phyloP scores from a whole-genome alignment of 352 stramenopile genomes.

The Globisporangium nagaii region DNA sequence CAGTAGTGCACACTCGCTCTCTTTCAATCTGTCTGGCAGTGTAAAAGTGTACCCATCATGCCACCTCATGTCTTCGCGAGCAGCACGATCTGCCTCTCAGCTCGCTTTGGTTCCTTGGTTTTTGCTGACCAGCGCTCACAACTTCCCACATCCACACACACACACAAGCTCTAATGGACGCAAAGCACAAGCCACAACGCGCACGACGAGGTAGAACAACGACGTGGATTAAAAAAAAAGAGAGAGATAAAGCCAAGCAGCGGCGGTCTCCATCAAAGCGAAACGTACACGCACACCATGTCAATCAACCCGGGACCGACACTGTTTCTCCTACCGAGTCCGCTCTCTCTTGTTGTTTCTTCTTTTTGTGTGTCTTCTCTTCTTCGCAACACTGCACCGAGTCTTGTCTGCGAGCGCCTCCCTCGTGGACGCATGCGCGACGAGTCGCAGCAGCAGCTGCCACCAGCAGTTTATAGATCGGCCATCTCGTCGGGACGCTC shows the following conservation, averaged over 20 bases:
- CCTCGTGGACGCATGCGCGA: neutral
- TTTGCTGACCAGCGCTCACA: too few relatives aligned
- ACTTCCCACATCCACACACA: too few relatives aligned
- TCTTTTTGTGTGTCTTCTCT: too few relatives aligned
- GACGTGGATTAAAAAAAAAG: neutral
- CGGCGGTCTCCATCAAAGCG: neutral
- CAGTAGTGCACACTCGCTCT: neutral
- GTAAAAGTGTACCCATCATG: neutral
- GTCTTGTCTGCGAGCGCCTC: neutral
- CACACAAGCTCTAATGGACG: neutral
- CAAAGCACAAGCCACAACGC: neutral
- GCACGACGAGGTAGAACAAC: neutral
- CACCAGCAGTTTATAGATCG: constrained; percentile 45
- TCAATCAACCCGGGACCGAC: constrained; percentile 1
- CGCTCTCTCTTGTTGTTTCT: neutral
- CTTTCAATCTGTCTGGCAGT: neutral
- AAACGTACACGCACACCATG: constrained; percentile 2
- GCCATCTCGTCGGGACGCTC: constrained; percentile 88
- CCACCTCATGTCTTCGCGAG: too few relatives aligned
- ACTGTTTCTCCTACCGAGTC: neutral
- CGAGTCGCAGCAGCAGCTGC: neutral
- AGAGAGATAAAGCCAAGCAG: constrained; percentile 8
- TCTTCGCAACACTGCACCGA: neutral
- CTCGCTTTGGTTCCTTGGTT: too few relatives aligned
- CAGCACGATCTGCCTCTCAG: too few relatives aligned